Conservation (phyloP, 495 filamentous ascomycete species). For the Xylaria intraflava region DNA sequence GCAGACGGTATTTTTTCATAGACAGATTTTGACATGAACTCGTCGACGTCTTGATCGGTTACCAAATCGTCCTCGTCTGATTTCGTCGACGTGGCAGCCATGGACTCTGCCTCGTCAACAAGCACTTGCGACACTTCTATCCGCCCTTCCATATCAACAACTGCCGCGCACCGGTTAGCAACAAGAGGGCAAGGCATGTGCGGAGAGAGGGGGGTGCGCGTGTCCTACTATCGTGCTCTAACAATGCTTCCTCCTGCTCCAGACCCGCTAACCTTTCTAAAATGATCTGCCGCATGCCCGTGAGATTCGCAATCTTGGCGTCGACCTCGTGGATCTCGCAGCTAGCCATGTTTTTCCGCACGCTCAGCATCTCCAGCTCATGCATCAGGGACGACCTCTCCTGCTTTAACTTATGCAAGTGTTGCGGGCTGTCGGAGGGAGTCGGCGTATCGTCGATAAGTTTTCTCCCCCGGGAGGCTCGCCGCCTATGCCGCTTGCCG, state of each 20-base stretch:
- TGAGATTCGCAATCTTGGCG: slow-evolving; percentile 89
- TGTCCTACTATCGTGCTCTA: slow-evolving; percentile 76
- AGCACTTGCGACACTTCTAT: slow-evolving; percentile 80
- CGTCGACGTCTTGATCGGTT: slow-evolving; percentile 49
- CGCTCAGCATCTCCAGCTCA: slow-evolving; percentile 79
- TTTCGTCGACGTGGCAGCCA: slow-evolving; percentile 48
- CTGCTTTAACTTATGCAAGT: slow-evolving; percentile 63
- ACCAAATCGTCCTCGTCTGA: slow-evolving; percentile 47
- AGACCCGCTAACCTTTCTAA: slow-evolving; percentile 82
- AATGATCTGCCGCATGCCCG: slow-evolving; percentile 89
- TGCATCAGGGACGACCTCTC: slow-evolving; percentile 71
- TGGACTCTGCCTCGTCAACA: slow-evolving; percentile 59
- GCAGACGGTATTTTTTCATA: slow-evolving; percentile 81
- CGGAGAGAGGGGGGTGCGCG: background rate
- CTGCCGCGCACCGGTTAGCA: slow-evolving; percentile 36
- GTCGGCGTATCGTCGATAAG: slow-evolving; percentile 56
- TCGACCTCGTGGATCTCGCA: slow-evolving; percentile 95
- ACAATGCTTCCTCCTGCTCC: slow-evolving; percentile 83
- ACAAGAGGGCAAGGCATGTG: slow-evolving; percentile 4
- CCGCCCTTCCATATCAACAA: slow-evolving; percentile 75
- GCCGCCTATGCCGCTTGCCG: slow-evolving; percentile 62
- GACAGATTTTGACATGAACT: slow-evolving; percentile 97
- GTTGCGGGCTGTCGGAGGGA: slow-evolving; percentile 50
- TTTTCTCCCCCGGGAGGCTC: slow-evolving; percentile 64
- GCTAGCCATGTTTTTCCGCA: slow-evolving; percentile 97